Conservation (phyloP, 148 eudicot species). For the Bassia scoparia region DNA sequence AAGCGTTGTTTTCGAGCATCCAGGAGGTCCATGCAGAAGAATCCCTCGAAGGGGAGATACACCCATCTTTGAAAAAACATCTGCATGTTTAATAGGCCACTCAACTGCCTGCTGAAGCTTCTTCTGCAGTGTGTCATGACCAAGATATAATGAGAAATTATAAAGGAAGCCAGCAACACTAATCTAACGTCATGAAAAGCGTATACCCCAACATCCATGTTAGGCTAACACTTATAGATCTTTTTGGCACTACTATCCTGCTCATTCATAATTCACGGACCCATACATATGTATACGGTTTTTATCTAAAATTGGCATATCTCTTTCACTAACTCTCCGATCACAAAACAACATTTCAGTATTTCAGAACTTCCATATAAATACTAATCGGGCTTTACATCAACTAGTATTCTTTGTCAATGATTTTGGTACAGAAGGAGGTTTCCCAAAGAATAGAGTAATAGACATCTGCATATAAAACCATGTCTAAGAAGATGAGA, state of each 20-base stretch:
- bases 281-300: not conserved
- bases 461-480: not conserved
- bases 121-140: constrained; percentile 48
- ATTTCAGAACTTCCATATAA: not conserved
- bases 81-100: constrained; percentile 90
- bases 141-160: constrained; percentile 9
- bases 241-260: constrained; percentile 5
- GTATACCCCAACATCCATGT: not conserved
- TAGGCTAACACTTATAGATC: not conserved
- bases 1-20: constrained; percentile 98
- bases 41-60: constrained; percentile 75
- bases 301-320: not conserved
- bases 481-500: not conserved
- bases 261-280: not conserved
- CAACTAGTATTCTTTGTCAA: not conserved
- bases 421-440: too few species aligned
- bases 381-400: not conserved
- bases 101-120: constrained; percentile 98
- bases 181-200: constrained; percentile 8
- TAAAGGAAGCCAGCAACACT: not conserved
- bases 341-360: not conserved
- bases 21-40: constrained; percentile 98
- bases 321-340: too few species aligned
- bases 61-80: constrained; percentile 71
- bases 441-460: not conserved